phyloP scores from a whole-genome alignment of 1,139 yeast species.

The Entelexis paramagnoliae region DNA sequence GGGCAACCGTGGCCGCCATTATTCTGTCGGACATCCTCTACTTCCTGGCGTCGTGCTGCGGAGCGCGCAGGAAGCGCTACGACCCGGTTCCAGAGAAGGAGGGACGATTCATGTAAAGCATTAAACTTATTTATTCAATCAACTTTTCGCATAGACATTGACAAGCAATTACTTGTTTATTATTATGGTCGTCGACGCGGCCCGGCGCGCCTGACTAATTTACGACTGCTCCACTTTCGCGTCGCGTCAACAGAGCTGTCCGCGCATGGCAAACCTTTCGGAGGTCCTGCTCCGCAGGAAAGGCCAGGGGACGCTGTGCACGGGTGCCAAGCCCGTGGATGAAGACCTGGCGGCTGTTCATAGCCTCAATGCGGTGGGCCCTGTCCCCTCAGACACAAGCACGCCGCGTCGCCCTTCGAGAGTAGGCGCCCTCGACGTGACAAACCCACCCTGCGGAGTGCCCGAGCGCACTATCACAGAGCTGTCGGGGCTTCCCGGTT shows the following conservation, averaged over 20 bases:
- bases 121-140: slow-evolving; percentile 2
- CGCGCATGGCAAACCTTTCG: slow-evolving; percentile 19
- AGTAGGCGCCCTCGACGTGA: not conserved
- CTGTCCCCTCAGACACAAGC: not conserved
- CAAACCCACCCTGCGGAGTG: slow-evolving; percentile 8
- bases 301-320: not conserved
- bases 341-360: slow-evolving; percentile 12
- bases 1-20: slow-evolving; percentile 39
- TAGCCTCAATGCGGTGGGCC: not conserved
- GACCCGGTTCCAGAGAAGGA: slow-evolving; percentile 17
- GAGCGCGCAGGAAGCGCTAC: slow-evolving; percentile 11
- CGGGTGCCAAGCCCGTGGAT: slow-evolving; percentile 14
- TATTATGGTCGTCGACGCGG: no score
- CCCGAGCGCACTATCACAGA: slow-evolving; percentile 18
- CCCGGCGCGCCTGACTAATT: not conserved
- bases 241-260: not conserved
- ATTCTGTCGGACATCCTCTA: slow-evolving; percentile 36
- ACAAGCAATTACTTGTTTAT: not conserved
- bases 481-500: slow-evolving; percentile 22
- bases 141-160: no score
- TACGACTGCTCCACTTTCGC: not conserved
- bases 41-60: slow-evolving; percentile 34
- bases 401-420: no score
- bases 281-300: slow-evolving; percentile 10
- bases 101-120: not conserved